Base-by-base conservation (phyloP, 1,284 basidiomycete species). In the Boletus semigastroideus region DNA sequence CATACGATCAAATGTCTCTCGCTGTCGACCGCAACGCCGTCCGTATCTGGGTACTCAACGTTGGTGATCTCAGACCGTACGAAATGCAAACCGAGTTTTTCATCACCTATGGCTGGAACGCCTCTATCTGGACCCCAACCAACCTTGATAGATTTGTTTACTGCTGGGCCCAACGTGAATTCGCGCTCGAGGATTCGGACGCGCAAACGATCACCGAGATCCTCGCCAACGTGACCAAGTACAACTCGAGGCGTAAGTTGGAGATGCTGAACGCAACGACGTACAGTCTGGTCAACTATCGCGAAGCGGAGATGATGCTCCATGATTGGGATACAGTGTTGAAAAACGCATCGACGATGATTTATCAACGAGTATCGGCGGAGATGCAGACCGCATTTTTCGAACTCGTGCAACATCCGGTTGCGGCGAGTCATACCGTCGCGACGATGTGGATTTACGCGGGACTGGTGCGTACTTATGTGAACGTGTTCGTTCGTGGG, bases 41-140 rank as follows among this genome's bases (percentile, higher is more conserved):
- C 6, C 74, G 73, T 17, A 33, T 85, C 83, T 83, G 74, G 84
- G 34, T 63, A n/a, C 34, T 84, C 40, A 84, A 84, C 59, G 82
- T 85, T 33, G 86, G 86, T 19, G 87, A 90, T 59, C 68, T 90
- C 36, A 90, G 90, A 64, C 84, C 85, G 0, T 88, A 46, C 44
- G 33, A 17, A 27, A 46, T 36, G 31, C 31, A 44, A 25, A 44
- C 19, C 31, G 42, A 33, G 14, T 20, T 85, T 65, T 88, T 86
- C 74, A 70, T 89, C 56, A 74, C 72, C 17, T 78, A 80, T 44
- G 86, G 78, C 2, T 90, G 82, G 37, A 66, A 71, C 4, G 70
- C 72, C n/a, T 42, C 28, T 10, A 28, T 85, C 85, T 2, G 19
- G 68, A 50, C 48, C 5, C 37, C 37, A 10, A n/a, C 22, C 13